Base-by-base conservation (phyloP, 352 stramenopile genomes). In the Thraustochytrium striatum region DNA sequence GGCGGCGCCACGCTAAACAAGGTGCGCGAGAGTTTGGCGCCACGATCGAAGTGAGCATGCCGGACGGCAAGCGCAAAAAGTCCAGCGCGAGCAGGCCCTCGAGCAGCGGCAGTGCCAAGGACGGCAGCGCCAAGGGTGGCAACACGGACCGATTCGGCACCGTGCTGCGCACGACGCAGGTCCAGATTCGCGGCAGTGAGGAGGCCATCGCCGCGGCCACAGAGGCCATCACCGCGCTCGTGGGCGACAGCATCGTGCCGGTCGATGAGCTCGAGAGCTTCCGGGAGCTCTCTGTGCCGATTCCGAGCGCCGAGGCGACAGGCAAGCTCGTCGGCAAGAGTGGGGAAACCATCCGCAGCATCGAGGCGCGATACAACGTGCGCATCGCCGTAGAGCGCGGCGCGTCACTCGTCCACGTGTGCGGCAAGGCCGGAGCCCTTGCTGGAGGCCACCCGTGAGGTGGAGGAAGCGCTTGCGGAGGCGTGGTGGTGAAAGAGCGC, bases 381-480 rank as follows among this genome's bases (percentile, higher is more conserved):
- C 65, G 52, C 8, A 75, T 75, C 30, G 52, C 43, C 21, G n/a
- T 75, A 21, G 43, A 55, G 65, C 65, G 65, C 32, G 30, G 52
- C 52, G n/a, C 44, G 35, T 30, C 43, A 21, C 16, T 47, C 28
- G 65, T 75, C 7, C 44, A 32, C 30, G 32, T 75, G 0, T 32
- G 65, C 50, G 65, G 65, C 52, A 72, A 61, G 16, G 65, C 65
- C 21, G 47, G 47, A 72, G 0, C 28, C 32, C 11, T 21, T 75
- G 28, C 47, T 72, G 7, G 41, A 72, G 9, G 39, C 65, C 16
- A 55, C 25, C 47, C 47, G 25, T 21, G 47, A 55, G 47, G 47
- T 21, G 47, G 25, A 25, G 16, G 47, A 25, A 25, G 47, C 47
- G 25, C 16, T 25, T 55, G 25, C 25, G 16, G 16, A 21, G 47